These are phyloP conservation scores for Plasmodium malariae DNA, from an alignment of 169 alveolate species.

Conservation along the genomic window DNA sequence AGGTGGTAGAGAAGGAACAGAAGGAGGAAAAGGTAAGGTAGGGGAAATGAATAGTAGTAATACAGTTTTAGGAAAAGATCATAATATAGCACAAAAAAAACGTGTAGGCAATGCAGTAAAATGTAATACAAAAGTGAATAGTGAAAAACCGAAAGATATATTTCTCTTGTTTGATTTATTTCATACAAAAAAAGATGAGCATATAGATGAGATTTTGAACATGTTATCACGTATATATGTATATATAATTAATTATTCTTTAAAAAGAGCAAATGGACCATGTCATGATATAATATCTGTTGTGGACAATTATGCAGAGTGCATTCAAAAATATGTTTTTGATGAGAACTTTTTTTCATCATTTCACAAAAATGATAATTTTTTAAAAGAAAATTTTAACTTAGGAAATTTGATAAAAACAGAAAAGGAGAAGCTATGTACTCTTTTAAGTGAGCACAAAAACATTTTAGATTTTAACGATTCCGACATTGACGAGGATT, in stretches of 20 bases:
- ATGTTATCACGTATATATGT: constrained; percentile 25
- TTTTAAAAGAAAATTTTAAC: constrained; percentile 24
- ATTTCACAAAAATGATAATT: constrained; percentile 50
- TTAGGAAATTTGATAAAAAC: constrained; percentile 47
- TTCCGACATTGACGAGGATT: constrained; percentile 15
- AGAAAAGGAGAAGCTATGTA: constrained; percentile 45
- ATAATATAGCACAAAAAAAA: too few relatives aligned
- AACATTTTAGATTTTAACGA: not conserved
- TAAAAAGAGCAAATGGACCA: constrained; percentile 18
- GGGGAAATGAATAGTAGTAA: too few relatives aligned
- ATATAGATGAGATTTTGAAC: constrained; percentile 34
- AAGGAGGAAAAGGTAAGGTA: too few relatives aligned
- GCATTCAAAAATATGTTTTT: constrained; percentile 59
- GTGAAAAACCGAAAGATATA: not conserved
- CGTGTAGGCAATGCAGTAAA: not conserved
- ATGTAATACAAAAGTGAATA: not conserved
- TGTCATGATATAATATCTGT: constrained; percentile 32
- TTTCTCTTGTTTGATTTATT: constrained; percentile 43
- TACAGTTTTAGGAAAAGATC: too few relatives aligned
- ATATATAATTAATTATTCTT: constrained; percentile 37
- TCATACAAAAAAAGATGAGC: constrained; percentile 7
- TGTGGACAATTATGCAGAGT: constrained; percentile 58
- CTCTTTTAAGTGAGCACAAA: not conserved
- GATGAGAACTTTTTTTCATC: constrained; percentile 28
- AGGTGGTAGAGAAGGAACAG: too few relatives aligned